phyloP scores from a whole-genome alignment of 768 basidiomycete species.

The Trametes cubensis region DNA sequence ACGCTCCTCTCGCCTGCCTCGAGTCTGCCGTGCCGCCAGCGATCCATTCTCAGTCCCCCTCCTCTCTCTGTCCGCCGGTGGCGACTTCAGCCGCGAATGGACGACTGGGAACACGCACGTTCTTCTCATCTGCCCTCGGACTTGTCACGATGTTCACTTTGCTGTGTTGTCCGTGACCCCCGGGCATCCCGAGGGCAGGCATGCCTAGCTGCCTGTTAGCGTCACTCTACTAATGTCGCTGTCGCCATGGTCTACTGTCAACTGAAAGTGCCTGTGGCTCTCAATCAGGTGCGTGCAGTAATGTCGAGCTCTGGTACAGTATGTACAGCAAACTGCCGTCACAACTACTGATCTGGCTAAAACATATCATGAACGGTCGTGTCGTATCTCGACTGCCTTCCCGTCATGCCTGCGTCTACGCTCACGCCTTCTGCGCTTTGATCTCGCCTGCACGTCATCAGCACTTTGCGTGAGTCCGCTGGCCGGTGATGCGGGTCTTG shows the following conservation, averaged over 20 bases:
- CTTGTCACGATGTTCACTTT: not conserved
- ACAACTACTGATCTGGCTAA: too few relatives aligned
- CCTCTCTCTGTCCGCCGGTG: not conserved
- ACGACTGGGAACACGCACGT: not conserved
- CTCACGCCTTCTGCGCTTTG: not conserved
- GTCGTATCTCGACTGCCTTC: not conserved
- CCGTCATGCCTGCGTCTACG: not conserved
- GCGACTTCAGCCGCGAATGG: not conserved
- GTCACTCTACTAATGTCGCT: not conserved
- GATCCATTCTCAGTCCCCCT: not conserved
- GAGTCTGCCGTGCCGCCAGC: conserved; percentile 4
- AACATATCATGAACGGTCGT: not conserved
- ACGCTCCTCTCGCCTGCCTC: conserved; percentile 2
- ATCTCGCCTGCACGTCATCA: not conserved
- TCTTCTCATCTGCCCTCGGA: not conserved
- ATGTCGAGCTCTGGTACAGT: not conserved
- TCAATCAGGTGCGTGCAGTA: not conserved
- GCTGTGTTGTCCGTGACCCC: not conserved
- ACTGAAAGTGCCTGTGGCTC: not conserved
- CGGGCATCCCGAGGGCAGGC: too few relatives aligned
- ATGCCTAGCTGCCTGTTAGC: not conserved
- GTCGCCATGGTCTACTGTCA: not conserved
- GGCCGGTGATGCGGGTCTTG: conserved; percentile 13
- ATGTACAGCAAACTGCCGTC: not conserved
- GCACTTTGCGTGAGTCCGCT: not conserved